A percentile compares a stretch with the other conserved stretches of the same genome.
phyloP scores from a whole-genome alignment of 441 rosid species.

The Breynia disticha region DNA sequence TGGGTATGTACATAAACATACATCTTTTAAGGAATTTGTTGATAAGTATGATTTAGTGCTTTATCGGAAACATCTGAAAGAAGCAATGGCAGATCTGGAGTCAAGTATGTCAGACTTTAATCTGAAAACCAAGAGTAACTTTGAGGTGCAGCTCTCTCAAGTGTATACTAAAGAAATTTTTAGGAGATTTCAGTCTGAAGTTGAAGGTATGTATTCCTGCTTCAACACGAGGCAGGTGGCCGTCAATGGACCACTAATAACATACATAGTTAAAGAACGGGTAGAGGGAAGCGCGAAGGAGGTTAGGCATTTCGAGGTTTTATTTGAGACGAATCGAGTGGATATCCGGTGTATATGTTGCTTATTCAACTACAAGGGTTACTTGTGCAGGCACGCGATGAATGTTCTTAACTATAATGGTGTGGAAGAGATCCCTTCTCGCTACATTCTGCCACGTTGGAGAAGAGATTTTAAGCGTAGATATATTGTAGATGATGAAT shows the following conservation, averaged over 20 bases:
- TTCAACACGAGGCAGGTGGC: conserved; percentile 40
- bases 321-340: conserved; percentile 36
- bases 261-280: conserved; percentile 32
- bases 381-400: conserved; percentile 44
- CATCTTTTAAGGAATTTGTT: conserved; percentile 43
- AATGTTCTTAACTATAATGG: conserved; percentile 43
- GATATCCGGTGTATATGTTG: too few relatives aligned
- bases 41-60: conserved; percentile 40
- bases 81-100: conserved; percentile 33
- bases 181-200: conserved; percentile 36
- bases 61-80: conserved; percentile 35
- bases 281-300: conserved; percentile 31
- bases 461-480: conserved; percentile 28
- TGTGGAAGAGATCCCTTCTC: conserved; percentile 37
- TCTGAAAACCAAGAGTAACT: conserved; percentile 33
- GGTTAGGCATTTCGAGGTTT: conserved; percentile 33
- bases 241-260: conserved; percentile 27
- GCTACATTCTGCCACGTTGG: conserved; percentile 35
- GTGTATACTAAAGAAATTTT: conserved; percentile 32
- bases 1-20: conserved; percentile 44
- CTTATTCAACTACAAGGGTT: conserved; percentile 48
- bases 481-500: conserved; percentile 18
- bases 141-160: conserved; percentile 43
- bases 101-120: conserved; percentile 27
- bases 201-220: conserved; percentile 44